Conservation (phyloP, 1,284 basidiomycete species). For the Chondrostereum purpureum region DNA sequence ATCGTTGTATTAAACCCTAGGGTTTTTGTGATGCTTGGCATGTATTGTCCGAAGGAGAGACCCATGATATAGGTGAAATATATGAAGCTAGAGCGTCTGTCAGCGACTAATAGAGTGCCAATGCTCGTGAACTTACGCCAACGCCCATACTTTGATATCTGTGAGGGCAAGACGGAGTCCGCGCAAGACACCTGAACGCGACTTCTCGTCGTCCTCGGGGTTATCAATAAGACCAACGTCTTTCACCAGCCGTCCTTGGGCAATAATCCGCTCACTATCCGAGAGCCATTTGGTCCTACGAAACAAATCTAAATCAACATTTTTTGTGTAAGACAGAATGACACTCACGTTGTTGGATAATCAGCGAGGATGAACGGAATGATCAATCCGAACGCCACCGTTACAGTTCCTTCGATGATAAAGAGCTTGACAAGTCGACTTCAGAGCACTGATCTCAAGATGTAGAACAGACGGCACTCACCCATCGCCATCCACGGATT, state of each 20-base stretch:
- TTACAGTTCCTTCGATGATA: constrained; percentile 16
- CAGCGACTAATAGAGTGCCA: too few species aligned
- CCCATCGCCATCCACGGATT: constrained; percentile 34
- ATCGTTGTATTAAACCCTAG: constrained; percentile 20
- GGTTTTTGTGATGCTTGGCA: constrained; percentile 24
- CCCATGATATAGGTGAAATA: constrained; percentile 20
- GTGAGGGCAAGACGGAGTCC: constrained; percentile 31
- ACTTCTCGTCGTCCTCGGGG: constrained; percentile 13
- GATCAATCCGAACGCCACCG: constrained; percentile 14
- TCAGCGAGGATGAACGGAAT: constrained; percentile 16
- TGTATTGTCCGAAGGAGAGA: constrained; percentile 25
- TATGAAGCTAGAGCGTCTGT: constrained; percentile 15
- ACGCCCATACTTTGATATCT: constrained; percentile 33
- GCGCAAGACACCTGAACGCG: constrained; percentile 11
- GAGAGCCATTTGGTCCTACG: constrained; percentile 14
- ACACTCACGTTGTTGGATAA: constrained; percentile 13
- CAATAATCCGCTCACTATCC: constrained; percentile 12
- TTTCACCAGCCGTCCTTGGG: constrained; percentile 15
- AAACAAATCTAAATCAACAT: not conserved
- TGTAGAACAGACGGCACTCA: constrained; percentile 2
- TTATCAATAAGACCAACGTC: constrained; percentile 16
- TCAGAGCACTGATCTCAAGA: not conserved
- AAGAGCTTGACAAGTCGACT: constrained; percentile 12
- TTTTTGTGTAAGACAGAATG: not conserved
- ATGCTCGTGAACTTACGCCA: constrained; percentile 18